Evolutionary conservation across 108 stramenopile species (phyloP).

Genomic region (Cyclotella kingstonii): DNA sequence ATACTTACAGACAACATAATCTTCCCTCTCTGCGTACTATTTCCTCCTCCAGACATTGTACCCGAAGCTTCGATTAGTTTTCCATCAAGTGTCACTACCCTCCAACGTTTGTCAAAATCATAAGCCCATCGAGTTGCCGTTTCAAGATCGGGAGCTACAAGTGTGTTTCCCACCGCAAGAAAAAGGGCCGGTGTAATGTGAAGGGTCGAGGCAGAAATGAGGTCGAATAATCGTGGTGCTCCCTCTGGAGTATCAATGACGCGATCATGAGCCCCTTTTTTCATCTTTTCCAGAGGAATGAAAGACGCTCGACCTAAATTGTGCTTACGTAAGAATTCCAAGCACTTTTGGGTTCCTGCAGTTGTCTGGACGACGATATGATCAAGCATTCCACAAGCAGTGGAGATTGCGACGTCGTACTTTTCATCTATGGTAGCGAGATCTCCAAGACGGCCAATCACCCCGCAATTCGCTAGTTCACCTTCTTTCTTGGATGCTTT

Average conservation of each 20-base stretch:
- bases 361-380: slow-evolving; percentile 97
- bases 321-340: slow-evolving; percentile 88
- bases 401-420: slow-evolving; percentile 97
- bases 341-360: slow-evolving; percentile 89
- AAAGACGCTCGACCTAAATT: slow-evolving; percentile 95
- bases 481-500: slow-evolving; percentile 83
- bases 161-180: slow-evolving; percentile 92
- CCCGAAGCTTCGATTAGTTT: slow-evolving; percentile 97
- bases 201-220: slow-evolving; percentile 67
- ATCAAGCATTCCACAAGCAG: slow-evolving; percentile 92
- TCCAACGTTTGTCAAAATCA: slow-evolving; percentile 84
- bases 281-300: slow-evolving; percentile 93
- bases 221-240: slow-evolving; percentile 91
- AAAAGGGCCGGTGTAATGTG: slow-evolving; percentile 90
- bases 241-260: slow-evolving; percentile 82
- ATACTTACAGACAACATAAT: slow-evolving; percentile 81
- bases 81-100: slow-evolving; percentile 93
- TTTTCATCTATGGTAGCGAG: slow-evolving; percentile 86
- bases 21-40: slow-evolving; percentile 70
- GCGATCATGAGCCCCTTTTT: slow-evolving; percentile 86
- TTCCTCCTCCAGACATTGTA: slow-evolving; percentile 99
- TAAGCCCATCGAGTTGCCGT: slow-evolving; percentile 92
- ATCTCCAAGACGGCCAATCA: slow-evolving; percentile 96
- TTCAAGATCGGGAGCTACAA: slow-evolving; percentile 95
- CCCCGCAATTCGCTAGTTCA: slow-evolving; percentile 76